Evolutionary conservation across 495 filamentous ascomycete genomes (phyloP).

Genomic region (Neurospora sp.): DNA sequence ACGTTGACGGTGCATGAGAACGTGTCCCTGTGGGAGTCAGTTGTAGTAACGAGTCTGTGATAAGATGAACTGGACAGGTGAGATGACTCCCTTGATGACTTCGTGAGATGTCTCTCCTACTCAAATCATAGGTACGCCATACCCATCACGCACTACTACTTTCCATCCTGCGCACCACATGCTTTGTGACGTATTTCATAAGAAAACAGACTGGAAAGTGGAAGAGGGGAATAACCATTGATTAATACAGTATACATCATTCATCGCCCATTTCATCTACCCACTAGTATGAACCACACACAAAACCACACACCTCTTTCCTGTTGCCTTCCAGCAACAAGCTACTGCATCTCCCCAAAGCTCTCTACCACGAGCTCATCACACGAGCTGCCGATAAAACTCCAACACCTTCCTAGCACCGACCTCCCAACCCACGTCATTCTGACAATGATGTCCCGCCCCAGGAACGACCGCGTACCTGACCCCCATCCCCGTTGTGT

Average conservation of each 20-base stretch:
- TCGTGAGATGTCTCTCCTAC: neutral
- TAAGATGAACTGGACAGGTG: neutral
- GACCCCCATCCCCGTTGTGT: constrained; percentile 19
- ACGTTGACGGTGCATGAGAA: neutral
- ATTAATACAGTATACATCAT: neutral
- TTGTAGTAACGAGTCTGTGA: neutral
- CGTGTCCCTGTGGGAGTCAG: neutral
- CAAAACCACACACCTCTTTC: neutral
- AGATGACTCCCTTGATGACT: neutral
- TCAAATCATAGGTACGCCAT: neutral
- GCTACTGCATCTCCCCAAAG: neutral
- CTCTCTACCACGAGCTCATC: neutral
- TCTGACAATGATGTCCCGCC: constrained; percentile 37
- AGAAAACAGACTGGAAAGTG: neutral
- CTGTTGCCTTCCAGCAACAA: neutral
- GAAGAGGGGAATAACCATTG: neutral
- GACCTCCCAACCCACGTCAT: constrained; percentile 31
- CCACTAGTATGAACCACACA: neutral
- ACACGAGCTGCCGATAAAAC: constrained; percentile 21
- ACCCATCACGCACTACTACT: neutral
- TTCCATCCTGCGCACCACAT: neutral
- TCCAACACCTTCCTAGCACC: constrained; percentile 27
- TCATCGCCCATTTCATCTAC: neutral
- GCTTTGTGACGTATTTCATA: neutral
- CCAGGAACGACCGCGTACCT: constrained; percentile 24